Evolutionary conservation across 2,329 filamentous ascomycete species (phyloP), one percentile per base, ranked within the genome.

Genomic region (Colletotrichum plurivorum): DNA sequence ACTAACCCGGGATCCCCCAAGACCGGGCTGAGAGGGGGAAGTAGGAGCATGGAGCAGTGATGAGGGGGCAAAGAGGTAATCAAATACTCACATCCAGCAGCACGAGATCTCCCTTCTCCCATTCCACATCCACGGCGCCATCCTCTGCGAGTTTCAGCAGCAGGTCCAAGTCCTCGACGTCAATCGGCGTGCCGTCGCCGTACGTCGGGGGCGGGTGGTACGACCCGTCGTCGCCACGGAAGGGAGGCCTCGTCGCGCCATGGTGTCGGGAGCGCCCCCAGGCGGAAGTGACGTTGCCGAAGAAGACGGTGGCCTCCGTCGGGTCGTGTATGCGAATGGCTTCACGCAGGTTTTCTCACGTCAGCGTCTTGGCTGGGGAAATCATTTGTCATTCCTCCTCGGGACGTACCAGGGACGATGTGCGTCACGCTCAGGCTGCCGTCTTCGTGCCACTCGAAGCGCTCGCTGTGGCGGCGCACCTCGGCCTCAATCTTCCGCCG

Each of bases 241-340:
- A 78, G 0, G 77, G 77, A 10, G 73, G 72, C 20, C 73, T 68
- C 1, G 78, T 79, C 36, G 77, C 78, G 15, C 77, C 77, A 56
- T 79, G 78, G 36, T 77, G 73, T 16, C 62, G 73, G 54, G 76
- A 79, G 13, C 77, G 74, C 5, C 77, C 78, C 78, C 77, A 80
- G 2, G 78, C 78, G 16, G 74, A 77, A 8, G 78, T 79, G n/a
- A 80, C 67, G 56, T 79, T 79, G 7, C 78, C 78, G 51, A 80
- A 80, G 71, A 75, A 79, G 0, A 75, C 75, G 0, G 74, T 72
- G 3, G 75, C 59, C 0, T 73, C 74, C 1, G 73, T 77, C 10
- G 74, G 72, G 9, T 75, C 58, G 55, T 78, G 76, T 13, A 73
- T 76, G 12, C 76, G 71, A 15, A 77, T 74, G 45, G 75, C 78